A percentile compares a stretch with the other conserved stretches of the same genome.
These are phyloP conservation scores for Zygnema circumcarinatum DNA, from an alignment of 139 green algal genomes.

Conservation along the genomic window DNA sequence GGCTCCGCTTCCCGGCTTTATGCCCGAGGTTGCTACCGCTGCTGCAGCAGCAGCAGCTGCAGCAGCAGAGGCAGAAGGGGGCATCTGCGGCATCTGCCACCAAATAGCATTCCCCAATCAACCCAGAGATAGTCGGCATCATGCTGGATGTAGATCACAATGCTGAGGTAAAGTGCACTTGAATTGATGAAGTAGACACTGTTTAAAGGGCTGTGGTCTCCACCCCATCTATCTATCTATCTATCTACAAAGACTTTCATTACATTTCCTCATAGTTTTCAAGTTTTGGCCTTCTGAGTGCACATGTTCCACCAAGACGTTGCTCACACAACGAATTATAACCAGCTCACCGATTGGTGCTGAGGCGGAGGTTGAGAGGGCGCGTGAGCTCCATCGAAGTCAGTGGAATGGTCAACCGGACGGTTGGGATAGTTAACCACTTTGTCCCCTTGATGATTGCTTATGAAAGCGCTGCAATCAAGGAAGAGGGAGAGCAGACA, in stretches of 20 bases:
- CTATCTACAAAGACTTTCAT: no score
- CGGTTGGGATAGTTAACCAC: constrained; percentile 38
- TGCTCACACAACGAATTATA: no score
- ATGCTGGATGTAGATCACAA: no score
- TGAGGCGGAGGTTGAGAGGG: background rate
- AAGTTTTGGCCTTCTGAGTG: background rate
- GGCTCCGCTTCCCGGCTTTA: background rate
- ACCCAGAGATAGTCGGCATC: no score
- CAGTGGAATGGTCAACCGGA: constrained; percentile 41
- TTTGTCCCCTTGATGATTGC: constrained; percentile 30
- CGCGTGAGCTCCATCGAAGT: constrained; percentile 27
- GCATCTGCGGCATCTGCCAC: background rate
- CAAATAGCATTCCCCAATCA: no score
- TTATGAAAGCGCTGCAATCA: constrained; percentile 29
- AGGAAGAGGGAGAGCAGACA: background rate
- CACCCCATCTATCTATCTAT: no score
- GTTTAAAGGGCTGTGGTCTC: no score
- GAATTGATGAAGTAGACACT: no score
- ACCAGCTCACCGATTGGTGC: background rate
- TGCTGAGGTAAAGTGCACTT: no score
- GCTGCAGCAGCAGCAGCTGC: constrained; percentile 11
- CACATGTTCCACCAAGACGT: background rate
- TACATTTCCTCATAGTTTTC: background rate
- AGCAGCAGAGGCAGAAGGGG: background rate
- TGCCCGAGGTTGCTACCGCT: background rate